phyloP scores from a whole-genome alignment of 768 basidiomycete genomes.

The Termitomyces sp. region DNA sequence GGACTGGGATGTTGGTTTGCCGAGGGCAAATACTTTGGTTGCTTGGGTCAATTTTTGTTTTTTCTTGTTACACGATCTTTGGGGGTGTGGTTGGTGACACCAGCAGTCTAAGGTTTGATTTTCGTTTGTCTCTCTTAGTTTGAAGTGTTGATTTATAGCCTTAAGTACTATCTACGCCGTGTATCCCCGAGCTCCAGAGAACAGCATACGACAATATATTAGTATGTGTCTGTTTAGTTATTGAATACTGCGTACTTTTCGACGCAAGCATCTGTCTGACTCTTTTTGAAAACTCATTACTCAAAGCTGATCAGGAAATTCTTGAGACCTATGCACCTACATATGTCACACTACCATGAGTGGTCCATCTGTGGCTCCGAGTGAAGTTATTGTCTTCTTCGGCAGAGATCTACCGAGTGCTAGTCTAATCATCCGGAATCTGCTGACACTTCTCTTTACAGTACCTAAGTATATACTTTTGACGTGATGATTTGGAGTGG shows the following conservation, averaged over 20 bases:
- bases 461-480: too few species aligned
- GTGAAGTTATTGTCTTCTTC: too few species aligned
- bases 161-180: not conserved
- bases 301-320: too few species aligned
- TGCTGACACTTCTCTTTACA: not conserved
- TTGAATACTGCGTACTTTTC: not conserved
- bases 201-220: not conserved
- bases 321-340: too few species aligned
- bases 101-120: not conserved
- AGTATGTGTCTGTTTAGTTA: not conserved
- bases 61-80: not conserved
- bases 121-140: not conserved
- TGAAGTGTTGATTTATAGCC: not conserved
- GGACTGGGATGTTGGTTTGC: not conserved
- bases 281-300: too few species aligned
- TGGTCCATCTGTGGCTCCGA: too few species aligned
- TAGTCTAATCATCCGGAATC: too few species aligned
- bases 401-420: too few species aligned
- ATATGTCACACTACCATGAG: too few species aligned
- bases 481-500: too few species aligned
- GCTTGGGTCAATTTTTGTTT: not conserved
- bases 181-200: not conserved
- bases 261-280: too few species aligned
- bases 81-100: not conserved
- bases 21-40: not conserved